Percentiles rank a stretch among this genome's conserved stretches.
Conservation (phyloP, 768 basidiomycete genomes). For the Tylopilus sp. region DNA sequence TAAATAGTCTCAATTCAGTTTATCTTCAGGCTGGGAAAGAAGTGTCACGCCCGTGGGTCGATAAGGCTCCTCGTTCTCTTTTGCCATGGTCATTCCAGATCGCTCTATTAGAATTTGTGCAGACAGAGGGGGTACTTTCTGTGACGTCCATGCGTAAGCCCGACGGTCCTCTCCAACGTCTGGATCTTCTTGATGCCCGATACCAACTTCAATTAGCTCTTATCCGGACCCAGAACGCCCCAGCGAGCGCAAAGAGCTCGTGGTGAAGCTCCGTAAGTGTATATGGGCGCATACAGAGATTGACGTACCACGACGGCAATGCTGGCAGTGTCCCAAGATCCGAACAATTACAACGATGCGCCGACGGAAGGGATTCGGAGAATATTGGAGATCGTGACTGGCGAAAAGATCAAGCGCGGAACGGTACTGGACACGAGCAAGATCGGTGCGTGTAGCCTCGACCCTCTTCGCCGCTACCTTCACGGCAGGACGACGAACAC, state of each 20-base stretch:
- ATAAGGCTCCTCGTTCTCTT: background rate
- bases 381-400: conserved; percentile 74
- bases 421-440: conserved; percentile 68
- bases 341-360: conserved; percentile 83
- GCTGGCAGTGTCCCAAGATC: conserved; percentile 79
- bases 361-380: conserved; percentile 93
- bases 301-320: background rate
- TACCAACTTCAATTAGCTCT: conserved; percentile 47
- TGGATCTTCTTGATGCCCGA: background rate
- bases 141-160: conserved; percentile 79
- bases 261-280: conserved; percentile 82
- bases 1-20: conserved; percentile 3
- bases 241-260: conserved; percentile 64
- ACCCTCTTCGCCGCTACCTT: background rate
- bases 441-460: conserved; percentile 52
- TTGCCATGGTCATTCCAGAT: conserved; percentile 47
- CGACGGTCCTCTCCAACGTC: background rate
- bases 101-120: conserved; percentile 82
- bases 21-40: conserved; percentile 8
- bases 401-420: conserved; percentile 64
- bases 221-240: conserved; percentile 68
- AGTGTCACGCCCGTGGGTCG: no score
- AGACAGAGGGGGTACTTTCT: conserved; percentile 90
- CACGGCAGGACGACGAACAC: background rate
- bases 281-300: background rate